Percentiles rank a stretch among this genome's conserved stretches.
These are phyloP conservation scores for Nicotiana sylvestris DNA, from an alignment of 257 asterid species.

Conservation along the genomic window DNA sequence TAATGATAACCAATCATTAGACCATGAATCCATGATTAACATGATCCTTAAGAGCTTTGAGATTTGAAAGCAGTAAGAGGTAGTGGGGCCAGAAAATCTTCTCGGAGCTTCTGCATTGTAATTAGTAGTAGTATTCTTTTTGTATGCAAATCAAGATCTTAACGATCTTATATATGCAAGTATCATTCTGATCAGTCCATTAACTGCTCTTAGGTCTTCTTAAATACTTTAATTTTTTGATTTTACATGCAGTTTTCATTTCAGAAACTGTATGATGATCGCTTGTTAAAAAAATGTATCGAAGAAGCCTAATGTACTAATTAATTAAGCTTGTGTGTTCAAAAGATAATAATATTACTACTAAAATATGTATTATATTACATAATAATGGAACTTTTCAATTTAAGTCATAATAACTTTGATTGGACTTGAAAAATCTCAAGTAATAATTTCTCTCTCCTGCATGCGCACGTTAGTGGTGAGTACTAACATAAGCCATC, in stretches of 20 bases:
- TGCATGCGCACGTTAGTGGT: too few species aligned
- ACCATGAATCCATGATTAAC: slow-evolving; percentile 10
- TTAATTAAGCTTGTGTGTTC: background rate
- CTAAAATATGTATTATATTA: background rate
- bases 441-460: too few species aligned
- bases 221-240: too few species aligned
- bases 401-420: too few species aligned
- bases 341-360: background rate
- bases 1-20: slow-evolving; percentile 23
- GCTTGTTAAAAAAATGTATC: background rate
- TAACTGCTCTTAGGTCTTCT: slow-evolving; percentile 43
- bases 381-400: background rate
- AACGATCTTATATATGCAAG: slow-evolving; percentile 20
- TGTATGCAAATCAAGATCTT: slow-evolving; percentile 41
- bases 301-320: too few species aligned
- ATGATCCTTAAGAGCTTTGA: background rate
- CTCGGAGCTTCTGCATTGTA: slow-evolving; percentile 20
- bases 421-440: too few species aligned
- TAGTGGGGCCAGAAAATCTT: slow-evolving; percentile 25
- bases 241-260: too few species aligned
- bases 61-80: slow-evolving; percentile 2
- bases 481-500: too few species aligned
- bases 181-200: background rate
- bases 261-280: too few species aligned
- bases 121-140: background rate